Percentiles rank a stretch among this genome's conserved stretches.
Conservation (phyloP, 768 basidiomycete species). For the Porpolomopsis calyptriformis region DNA sequence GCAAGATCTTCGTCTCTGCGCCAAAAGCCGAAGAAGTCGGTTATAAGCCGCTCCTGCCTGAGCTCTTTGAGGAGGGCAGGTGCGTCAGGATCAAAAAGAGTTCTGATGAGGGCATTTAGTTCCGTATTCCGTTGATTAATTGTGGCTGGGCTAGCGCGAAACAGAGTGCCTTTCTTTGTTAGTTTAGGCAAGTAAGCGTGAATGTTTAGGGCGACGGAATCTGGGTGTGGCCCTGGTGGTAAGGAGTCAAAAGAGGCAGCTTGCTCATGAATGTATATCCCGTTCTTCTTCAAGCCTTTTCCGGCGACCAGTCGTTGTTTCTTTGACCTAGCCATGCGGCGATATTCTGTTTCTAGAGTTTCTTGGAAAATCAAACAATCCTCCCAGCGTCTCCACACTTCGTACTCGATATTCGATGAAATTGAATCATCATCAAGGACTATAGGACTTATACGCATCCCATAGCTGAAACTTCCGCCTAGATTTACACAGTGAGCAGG, state of each 20-base stretch:
- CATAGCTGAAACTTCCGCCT: constrained; percentile 50
- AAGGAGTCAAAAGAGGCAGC: constrained; percentile 82
- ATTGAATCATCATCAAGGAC: constrained; percentile 23
- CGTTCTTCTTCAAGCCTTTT: constrained; percentile 66
- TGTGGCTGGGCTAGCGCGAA: constrained; percentile 58
- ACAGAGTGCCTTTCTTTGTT: constrained; percentile 61
- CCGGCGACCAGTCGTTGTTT: constrained; percentile 56
- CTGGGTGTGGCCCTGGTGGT: constrained; percentile 73
- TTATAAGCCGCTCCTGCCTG: constrained; percentile 42
- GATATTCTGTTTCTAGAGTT: constrained; percentile 54
- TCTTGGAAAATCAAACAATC: constrained; percentile 75
- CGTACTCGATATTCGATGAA: constrained; percentile 44
- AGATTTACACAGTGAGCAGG: constrained; percentile 5
- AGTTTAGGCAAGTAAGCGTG: constrained; percentile 58
- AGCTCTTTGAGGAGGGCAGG: constrained; percentile 61
- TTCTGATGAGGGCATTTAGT: constrained; percentile 45
- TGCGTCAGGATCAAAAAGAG: constrained; percentile 48
- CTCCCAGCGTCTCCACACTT: constrained; percentile 74
- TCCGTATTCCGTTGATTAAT: constrained; percentile 54
- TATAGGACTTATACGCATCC: constrained; percentile 48
- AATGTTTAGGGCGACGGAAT: constrained; percentile 58
- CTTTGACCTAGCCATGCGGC: constrained; percentile 52
- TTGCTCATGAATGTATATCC: constrained; percentile 57
- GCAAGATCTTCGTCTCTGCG: constrained; percentile 55
- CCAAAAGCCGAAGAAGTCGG: constrained; percentile 77